Base-by-base conservation (phyloP, 192 early-diverging fungal species). In the Podila epicladia region DNA sequence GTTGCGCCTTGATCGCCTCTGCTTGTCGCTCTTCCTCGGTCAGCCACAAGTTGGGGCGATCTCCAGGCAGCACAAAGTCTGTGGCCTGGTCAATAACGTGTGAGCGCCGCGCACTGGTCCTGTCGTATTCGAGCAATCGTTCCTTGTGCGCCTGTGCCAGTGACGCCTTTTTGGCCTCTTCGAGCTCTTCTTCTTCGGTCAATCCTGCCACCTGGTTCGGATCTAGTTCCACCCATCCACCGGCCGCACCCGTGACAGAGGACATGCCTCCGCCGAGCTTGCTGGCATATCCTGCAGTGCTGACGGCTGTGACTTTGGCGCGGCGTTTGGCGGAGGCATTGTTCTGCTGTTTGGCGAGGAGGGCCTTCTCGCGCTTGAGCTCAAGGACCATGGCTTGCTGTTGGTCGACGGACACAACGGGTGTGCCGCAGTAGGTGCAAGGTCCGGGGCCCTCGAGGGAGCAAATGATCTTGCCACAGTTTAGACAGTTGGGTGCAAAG, bases 391-490 rank as follows among this genome's bases (percentile, higher is more conserved):
- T 69, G 12, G 74, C 67, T 20, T 86, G 72, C 63, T 90, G 87
- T 38, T 91, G 89, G 0, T 87, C 86, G 26, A 82, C 77, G 2
- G 86, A 86, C 1, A 91, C 65, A 3, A 91, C 85, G 19, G 85
- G 82, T 1, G 75, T 80, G 7, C 84, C 85, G 70, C 89, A 91
- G 73, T 84, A 87, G 15, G 85, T 84, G 65, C 89, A 91, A 41
- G 89, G 88, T 0, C 89, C 89, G 0, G 82, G 72, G 2, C 88
- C 88, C 51, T 91, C 89, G 28, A 74, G 61, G 5, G 71, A 69
- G 64, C 89, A 91, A 19, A 91, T 89, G 58, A 91, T 91, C 66
- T 89, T 89, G 4, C 89, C 89, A 72, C 89, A 91, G 58, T 65
- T 86, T 20, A 91, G 65, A 64, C 88, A 89, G 48, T 89, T 89